Conservation (phyloP, 1,284 basidiomycete genomes). For the Cryptococcus hybrid region DNA sequence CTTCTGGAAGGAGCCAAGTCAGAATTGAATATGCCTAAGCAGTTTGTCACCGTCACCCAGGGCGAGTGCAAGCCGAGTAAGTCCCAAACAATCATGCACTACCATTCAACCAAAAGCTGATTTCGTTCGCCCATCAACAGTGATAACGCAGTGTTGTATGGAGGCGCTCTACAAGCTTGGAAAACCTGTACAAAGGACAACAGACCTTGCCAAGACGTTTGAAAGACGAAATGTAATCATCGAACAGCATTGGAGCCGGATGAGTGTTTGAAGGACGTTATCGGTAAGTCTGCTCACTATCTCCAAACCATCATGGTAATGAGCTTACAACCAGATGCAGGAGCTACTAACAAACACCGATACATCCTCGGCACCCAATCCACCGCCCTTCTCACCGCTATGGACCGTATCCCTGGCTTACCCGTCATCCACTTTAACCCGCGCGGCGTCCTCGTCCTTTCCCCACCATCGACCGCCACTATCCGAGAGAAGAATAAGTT, state of each 20-base stretch:
- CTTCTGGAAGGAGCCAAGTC: conserved; percentile 66
- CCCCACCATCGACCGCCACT: conserved; percentile 77
- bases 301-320: neutral
- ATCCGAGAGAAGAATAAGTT: conserved; percentile 65
- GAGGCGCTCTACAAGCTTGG: conserved; percentile 83
- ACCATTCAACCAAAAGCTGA: neutral
- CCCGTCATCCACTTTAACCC: conserved; percentile 81
- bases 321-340: conserved; percentile 49
- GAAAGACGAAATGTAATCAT: conserved; percentile 94
- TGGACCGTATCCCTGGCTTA: conserved; percentile 72
- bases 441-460: conserved; percentile 85
- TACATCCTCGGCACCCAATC: conserved; percentile 84
- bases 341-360: conserved; percentile 82
- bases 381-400: conserved; percentile 60
- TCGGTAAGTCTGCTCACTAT: conserved; percentile 57
- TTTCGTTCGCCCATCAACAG: conserved; percentile 50
- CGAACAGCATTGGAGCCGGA: conserved; percentile 72
- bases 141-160: conserved; percentile 96
- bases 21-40: conserved; percentile 71
- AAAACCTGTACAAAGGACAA: conserved; percentile 63
- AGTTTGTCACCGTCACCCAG: conserved; percentile 70
- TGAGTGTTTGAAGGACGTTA: conserved; percentile 77
- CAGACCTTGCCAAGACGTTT: conserved; percentile 87
- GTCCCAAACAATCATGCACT: conserved; percentile 38
- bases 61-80: conserved; percentile 84